Evolutionary conservation across 768 basidiomycete species (phyloP).

Genomic region (Suillus placidus): DNA sequence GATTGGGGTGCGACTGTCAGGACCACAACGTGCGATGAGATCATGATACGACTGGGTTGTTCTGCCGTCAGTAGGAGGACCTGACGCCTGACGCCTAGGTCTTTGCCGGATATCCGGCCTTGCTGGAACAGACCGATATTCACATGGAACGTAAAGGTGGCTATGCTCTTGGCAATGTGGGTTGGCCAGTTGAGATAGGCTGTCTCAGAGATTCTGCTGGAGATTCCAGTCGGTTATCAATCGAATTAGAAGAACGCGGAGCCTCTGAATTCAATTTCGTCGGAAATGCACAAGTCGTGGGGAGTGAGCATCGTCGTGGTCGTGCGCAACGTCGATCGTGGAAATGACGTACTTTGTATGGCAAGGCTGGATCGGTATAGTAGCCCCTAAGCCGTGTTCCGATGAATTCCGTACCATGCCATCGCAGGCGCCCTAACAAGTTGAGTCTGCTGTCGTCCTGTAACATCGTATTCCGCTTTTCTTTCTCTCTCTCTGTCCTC

Average conservation of each 20-base stretch:
- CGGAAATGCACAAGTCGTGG: not conserved
- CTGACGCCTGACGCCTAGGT: not conserved
- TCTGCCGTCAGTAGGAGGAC: not conserved
- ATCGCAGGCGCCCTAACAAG: conserved; percentile 18
- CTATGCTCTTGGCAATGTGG: too few relatives aligned
- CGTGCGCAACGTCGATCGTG: not conserved
- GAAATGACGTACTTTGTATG: conserved; percentile 7
- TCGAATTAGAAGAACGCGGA: not conserved
- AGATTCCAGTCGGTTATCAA: not conserved
- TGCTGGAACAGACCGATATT: not conserved
- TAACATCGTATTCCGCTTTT: conserved; percentile 1
- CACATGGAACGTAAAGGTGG: not conserved
- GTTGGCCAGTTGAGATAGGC: not conserved
- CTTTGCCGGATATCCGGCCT: not conserved
- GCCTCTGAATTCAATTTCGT: not conserved
- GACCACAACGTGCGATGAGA: not conserved
- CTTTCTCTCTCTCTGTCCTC: conserved; percentile 9
- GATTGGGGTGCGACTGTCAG: not conserved
- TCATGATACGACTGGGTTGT: not conserved
- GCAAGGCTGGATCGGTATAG: not conserved
- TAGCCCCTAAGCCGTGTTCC: conserved; percentile 11
- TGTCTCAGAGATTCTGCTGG: not conserved
- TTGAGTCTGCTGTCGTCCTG: conserved; percentile 29
- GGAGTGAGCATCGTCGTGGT: not conserved
- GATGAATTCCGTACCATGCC: not conserved